Percentiles rank a stretch among this genome's conserved stretches.
Conservation (phyloP, 2,329 filamentous ascomycete species). For the Xylariaceae sp. region DNA sequence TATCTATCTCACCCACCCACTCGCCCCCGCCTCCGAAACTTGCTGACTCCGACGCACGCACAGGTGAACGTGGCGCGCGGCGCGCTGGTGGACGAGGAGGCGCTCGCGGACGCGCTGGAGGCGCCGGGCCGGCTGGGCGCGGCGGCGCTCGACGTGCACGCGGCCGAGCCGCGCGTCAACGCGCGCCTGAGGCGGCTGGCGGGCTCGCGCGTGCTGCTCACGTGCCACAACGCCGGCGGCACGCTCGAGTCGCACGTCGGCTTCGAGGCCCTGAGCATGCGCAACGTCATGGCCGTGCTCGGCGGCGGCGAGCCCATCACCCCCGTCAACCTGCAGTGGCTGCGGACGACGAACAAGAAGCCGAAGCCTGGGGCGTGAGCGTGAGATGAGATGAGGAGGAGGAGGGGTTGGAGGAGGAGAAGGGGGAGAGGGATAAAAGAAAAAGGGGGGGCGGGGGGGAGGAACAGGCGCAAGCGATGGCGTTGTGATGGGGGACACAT, state of each 20-base stretch:
- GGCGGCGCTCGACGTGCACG: conserved; percentile 57
- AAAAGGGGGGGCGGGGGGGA: neutral
- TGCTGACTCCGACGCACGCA: too few relatives aligned
- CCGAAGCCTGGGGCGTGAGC: too few relatives aligned
- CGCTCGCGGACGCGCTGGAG: conserved; percentile 52
- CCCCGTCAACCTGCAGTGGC: conserved; percentile 52
- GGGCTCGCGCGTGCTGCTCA: conserved; percentile 43
- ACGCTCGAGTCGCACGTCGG: conserved; percentile 59
- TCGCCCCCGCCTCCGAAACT: too few relatives aligned
- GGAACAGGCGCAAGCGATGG: neutral
- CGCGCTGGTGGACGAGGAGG: conserved; percentile 56
- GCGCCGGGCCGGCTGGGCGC: conserved; percentile 40
- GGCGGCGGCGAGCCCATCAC: conserved; percentile 44
- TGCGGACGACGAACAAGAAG: too few relatives aligned
- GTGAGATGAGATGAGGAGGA: neutral
- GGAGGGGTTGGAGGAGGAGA: too few relatives aligned
- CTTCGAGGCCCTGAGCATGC: conserved; percentile 60
- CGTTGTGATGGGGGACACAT: too few relatives aligned
- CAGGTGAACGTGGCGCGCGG: conserved; percentile 63
- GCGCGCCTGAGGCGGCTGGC: conserved; percentile 35
- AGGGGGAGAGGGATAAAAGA: too few relatives aligned
- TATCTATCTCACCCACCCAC: too few relatives aligned
- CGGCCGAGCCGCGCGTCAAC: conserved; percentile 50
- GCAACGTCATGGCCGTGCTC: conserved; percentile 56
- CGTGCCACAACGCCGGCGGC: conserved; percentile 61